Conservation (phyloP, 345 rosid species). For the Aegle marmelos region DNA sequence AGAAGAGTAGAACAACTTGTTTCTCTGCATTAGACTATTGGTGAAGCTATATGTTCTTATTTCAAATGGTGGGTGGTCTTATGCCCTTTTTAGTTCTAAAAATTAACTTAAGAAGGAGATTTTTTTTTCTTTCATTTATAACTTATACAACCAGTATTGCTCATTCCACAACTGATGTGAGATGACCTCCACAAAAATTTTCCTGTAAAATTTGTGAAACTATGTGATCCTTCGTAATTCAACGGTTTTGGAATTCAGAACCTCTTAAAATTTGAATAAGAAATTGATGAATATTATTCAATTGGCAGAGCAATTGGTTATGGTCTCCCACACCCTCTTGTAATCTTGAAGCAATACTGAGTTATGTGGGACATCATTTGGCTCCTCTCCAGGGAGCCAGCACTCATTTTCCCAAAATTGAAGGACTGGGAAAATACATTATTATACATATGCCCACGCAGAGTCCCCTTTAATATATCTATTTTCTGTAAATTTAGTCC, state of each 20-base stretch:
- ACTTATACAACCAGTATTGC: too few species aligned
- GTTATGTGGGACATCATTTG: constrained; percentile 16
- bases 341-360: constrained; percentile 4
- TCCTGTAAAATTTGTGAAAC: not conserved
- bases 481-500: not conserved
- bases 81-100: too few species aligned
- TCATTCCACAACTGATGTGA: too few species aligned
- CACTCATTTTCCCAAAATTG: not conserved
- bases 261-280: not conserved
- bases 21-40: too few species aligned
- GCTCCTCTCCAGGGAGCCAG: constrained; percentile 12
- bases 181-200: too few species aligned
- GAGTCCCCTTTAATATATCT: not conserved
- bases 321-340: constrained; percentile 16
- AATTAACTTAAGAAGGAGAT: too few species aligned
- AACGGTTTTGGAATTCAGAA: constrained; percentile 17
- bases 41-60: too few species aligned
- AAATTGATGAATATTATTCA: constrained; percentile 1
- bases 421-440: not conserved
- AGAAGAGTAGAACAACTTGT: too few species aligned
- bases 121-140: too few species aligned
- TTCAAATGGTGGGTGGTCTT: too few species aligned
- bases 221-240: constrained; percentile 7
- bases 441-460: not conserved
- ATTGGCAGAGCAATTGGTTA: constrained; percentile 14